Evolutionary conservation across 2,329 filamentous ascomycete genomes (phyloP), one percentile per base, ranked within the genome.

Genomic region (Ophiostoma pallidulum): DNA sequence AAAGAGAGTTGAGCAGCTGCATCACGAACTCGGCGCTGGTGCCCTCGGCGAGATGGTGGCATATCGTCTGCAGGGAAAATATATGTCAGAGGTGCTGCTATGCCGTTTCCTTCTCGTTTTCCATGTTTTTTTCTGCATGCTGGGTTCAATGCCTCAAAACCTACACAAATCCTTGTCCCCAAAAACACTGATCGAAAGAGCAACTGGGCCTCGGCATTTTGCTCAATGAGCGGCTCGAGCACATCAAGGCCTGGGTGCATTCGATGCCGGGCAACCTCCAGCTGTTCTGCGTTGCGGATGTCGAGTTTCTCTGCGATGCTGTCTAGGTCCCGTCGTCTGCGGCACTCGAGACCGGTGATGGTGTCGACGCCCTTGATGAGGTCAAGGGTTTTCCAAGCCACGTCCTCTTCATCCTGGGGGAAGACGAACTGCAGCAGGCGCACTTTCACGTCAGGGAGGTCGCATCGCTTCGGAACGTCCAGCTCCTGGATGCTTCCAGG

Each of bases 1-100:
- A 53, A 2, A 57, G 44, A 1, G 55, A 47, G 44, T 57, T 57
- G 20, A 56, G 42, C 1, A 57, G 40, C 37, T 53, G 50, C 33
- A 55, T 38, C 5, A 53, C 26, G 31, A 54, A 53, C 2, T 24
- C 12, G 12, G 40, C 22, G 19, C 36, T 47, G 8, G 24, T 32
- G 1, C 19, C 36, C 4, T 39, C 36, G 5, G 39, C 24, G 18
- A 57, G 14, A 7, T 55, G 53, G 18, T 54, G 43, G n/a, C 50
- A 51, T 13, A 56, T 42, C 2, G 43, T 45, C 55, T 55, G 3
- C 5, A 10, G 12, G 13, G 4, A 5, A 14, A 5, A 14, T 22
- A 6, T 16, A 12, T 26, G 10, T 32, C 22, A 14, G 24, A 26
- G n/a, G 14, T 22, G n/a, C n/a, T n/a, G n/a, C n/a, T n/a, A n/a